phyloP scores from a whole-genome alignment of 2,329 filamentous ascomycete genomes.

The Beauveria brongniartii region DNA sequence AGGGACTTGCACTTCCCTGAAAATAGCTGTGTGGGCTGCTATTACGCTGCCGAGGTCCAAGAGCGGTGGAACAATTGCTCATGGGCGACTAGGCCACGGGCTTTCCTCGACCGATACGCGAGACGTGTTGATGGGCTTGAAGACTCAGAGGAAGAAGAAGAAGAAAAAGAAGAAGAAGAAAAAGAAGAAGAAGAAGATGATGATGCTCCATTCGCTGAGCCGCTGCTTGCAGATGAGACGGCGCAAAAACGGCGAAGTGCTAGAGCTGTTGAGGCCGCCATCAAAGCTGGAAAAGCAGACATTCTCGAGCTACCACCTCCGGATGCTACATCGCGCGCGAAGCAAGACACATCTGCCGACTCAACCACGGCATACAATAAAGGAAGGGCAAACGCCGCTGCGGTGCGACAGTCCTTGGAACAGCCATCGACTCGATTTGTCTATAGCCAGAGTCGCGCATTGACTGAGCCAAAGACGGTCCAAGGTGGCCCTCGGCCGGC shows the following conservation, averaged over 20 bases:
- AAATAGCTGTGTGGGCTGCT: conserved; percentile 23
- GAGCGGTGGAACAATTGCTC: neutral
- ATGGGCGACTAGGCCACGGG: neutral
- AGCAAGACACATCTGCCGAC: neutral
- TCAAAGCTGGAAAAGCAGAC: neutral
- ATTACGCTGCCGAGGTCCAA: conserved; percentile 18
- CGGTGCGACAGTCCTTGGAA: neutral
- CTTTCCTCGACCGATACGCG: neutral
- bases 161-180: neutral
- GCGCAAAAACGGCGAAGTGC: neutral
- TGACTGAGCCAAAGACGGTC: neutral
- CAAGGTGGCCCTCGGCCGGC: neutral
- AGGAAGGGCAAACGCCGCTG: neutral
- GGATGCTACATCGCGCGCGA: neutral
- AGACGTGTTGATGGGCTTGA: neutral
- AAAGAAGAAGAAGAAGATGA: neutral
- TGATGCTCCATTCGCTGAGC: neutral
- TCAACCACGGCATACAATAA: too few species aligned
- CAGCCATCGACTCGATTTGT: neutral
- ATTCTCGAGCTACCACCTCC: neutral
- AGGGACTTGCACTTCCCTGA: conserved; percentile 16
- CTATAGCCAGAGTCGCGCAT: neutral
- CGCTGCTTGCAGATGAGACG: too few species aligned
- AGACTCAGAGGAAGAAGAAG: neutral
- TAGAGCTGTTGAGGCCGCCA: neutral